Base-by-base conservation (phyloP, 2,329 filamentous ascomycete genomes). In the Apiospora rasikravindrae region DNA sequence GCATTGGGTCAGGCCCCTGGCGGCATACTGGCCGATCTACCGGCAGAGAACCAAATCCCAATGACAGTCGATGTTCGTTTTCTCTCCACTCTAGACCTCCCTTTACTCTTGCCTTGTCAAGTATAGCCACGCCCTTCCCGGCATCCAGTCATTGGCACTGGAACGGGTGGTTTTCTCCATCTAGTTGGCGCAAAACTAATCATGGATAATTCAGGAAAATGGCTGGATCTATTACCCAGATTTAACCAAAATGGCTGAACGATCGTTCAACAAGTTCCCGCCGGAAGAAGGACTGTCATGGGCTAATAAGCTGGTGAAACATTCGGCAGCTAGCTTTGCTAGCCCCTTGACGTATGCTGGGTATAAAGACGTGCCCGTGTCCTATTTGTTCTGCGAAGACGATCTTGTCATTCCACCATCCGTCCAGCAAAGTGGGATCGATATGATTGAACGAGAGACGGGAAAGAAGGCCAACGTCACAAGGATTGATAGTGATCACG, bases 351-450 rank as follows among this genome's bases (percentile, higher is more conserved):
- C 81, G 1, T 78, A 85, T 73, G 72, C 80, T 2, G 83, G 82
- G 0, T 86, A 84, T 73, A 82, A 81, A 71, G 78, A 85, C 47
- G 76, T 84, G 1, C 81, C 81, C 0, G 81, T 82, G 2, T 84
- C 81, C 0, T 86, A 82, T 72, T 74, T 86, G 11, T 2, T 85
- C 16, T 82, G 81, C 51, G 80, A 82, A 64, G 73, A 79, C 0
- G 83, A 86, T 72, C 14, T 70, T 14, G 74, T 77, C n/a, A 75
- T 86, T n/a, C 67, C 76, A 1, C 75, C 80, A 0, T 71, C 74
- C 26, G 61, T 75, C 7, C 83, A 85, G 74, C 83, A 81, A 22
- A 19, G 19, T 2, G 26, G 26, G 22, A 57, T 57, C 57, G 78
- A 82, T 14, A 74, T 75, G 40, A 81, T 86, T 61, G 81, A 57